These are phyloP conservation scores for Exophiala phaeomuriformis DNA, from an alignment of 2,329 filamentous ascomycete genomes.

Conservation along the genomic window DNA sequence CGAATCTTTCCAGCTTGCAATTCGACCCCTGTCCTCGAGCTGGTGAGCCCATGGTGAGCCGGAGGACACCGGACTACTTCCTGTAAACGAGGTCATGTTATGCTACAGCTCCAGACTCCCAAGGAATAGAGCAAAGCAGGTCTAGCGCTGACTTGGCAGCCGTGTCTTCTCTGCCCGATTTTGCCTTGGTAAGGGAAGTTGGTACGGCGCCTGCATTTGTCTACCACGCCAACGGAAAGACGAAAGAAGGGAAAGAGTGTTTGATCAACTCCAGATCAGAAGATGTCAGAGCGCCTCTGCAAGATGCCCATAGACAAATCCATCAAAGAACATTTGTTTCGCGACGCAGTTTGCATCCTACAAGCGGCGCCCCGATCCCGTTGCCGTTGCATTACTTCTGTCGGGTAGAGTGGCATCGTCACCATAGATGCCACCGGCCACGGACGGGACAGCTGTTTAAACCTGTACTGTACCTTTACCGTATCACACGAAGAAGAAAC, in stretches of 20 bases:
- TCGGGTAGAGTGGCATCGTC: neutral
- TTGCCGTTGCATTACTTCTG: too few relatives aligned
- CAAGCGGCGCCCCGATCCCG: neutral
- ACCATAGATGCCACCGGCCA: neutral
- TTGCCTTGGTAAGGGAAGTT: neutral
- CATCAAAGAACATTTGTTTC: neutral
- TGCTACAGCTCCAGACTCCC: neutral
- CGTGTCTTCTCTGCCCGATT: neutral
- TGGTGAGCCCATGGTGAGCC: conserved; percentile 97
- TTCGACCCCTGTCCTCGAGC: conserved; percentile 97
- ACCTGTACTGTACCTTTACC: neutral
- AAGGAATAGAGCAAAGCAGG: neutral
- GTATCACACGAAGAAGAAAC: neutral
- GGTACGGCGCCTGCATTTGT: neutral
- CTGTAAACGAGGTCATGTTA: conserved; percentile 48
- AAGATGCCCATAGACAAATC: conserved; percentile 1
- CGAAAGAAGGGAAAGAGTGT: neutral
- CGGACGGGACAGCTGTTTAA: too few relatives aligned
- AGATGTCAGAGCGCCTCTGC: neutral
- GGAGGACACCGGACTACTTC: conserved; percentile 97
- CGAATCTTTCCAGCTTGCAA: conserved; percentile 64
- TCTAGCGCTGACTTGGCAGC: neutral
- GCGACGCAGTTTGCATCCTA: neutral
- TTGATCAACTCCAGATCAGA: neutral
- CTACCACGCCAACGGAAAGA: neutral